Base-by-base conservation (phyloP, 2,329 filamentous ascomycete species). In the Zymoseptoria passerinii region DNA sequence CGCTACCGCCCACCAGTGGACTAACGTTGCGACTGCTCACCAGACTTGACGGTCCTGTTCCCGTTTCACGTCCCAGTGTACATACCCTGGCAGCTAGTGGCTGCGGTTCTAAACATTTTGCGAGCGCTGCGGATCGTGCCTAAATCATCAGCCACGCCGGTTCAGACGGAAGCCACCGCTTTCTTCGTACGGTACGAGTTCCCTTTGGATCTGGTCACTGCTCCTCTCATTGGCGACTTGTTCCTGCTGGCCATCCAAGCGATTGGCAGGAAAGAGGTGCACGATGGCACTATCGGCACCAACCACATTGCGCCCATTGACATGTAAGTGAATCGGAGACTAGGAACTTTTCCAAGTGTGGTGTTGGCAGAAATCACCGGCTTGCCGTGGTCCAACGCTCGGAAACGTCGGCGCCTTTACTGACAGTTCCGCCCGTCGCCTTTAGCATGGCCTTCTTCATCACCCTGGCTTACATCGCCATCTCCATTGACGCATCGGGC, bases 401-500 rank as follows among this genome's bases (percentile, higher is more conserved):
- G 23, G 23, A 23, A 23, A 3, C 4, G 23, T 23, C 23, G 23
- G 23, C 2, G 23, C 2, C 23, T 23, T 23, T 23, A 23, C 23
- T 23, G 23, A 23, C 23, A 23, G 2, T 23, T 23, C 23, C 23
- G 23, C 23, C 23, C 23, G 2, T 23, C 23, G 23, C 23, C 23
- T 23, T 23, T 23, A 23, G 23, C 61, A 88, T 90, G 84, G 74
- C 78, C n/a, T 90, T 90, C 73, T 90, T 90, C 73, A 76, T 90
- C 50, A 87, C 85, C 0, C 57, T 69, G 54, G 87, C 87, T 2
- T 90, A 90, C 66, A 89, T 90, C 59, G 87, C 87, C 52, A 88
- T 90, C 52, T 89, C 86, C 0, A 88, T 90, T 59, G 87, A 90
- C 63, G 86, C 87, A 2, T 89, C 87, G 0, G 87, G 87, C 3